Evolutionary conservation across 169 alveolate genomes (phyloP), one percentile per base, ranked within the genome.

Genomic region (Plasmodium sp.): DNA sequence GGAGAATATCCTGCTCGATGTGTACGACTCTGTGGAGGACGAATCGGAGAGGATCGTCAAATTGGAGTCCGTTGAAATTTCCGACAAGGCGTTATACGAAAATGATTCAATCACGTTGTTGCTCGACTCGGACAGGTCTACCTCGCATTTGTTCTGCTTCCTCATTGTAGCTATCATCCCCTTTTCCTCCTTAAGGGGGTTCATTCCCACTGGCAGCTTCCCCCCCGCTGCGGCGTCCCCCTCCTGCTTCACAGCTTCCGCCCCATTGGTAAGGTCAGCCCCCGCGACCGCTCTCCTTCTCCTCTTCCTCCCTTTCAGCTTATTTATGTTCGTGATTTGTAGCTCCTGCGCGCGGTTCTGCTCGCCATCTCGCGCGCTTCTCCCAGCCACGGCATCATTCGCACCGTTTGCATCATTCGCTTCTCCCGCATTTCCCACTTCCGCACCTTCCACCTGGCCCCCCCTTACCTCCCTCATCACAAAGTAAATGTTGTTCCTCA

Each of bases 401-500:
- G 27, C 27, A 22, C 27, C 27, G 27, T 22, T 22, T 7, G 27
- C 62, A 51, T 51, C 62, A 3, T 51, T 14, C n/a, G n/a, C n/a
- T n/a, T n/a, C n/a, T n/a, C n/a, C n/a, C n/a, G n/a, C n/a, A n/a
- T n/a, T n/a, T n/a, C n/a, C n/a, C n/a, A n/a, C n/a, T n/a, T n/a
- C n/a, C n/a, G n/a, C n/a, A n/a, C n/a, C 22, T 51, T 51, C 62
- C 7, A 1, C 62, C 22, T 67, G 58, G 12, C 62, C 39, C 16
- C 9, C 54, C 12, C 43, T 22, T 14, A 3, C 48, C 41, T 43
- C 33, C 36, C 18, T 90, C 39, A 67, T 80, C 74, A 92, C 79
- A 82, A 58, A 92, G 73, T 36, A 92, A 67, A 92, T 81, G 79
- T 92, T 92, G 16, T 92, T 92, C 77, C 84, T 67, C 95, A 92